Evolutionary conservation across 768 basidiomycete genomes (phyloP).

Genomic region (Lactarius quietus): DNA sequence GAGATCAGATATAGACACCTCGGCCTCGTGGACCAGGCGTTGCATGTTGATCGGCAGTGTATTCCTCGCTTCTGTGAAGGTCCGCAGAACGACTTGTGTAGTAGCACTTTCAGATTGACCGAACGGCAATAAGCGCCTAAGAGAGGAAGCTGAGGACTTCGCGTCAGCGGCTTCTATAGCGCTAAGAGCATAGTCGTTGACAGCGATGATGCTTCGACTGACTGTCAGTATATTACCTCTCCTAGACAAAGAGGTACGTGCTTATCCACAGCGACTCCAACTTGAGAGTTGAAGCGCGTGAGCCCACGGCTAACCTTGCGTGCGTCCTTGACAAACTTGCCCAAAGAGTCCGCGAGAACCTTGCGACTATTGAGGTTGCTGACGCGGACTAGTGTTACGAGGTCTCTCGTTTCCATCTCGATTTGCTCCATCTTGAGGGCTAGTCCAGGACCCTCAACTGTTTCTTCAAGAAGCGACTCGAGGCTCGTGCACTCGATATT

Average conservation of each 20-base stretch:
- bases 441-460: constrained; percentile 54
- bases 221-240: background rate
- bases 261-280: constrained; percentile 75
- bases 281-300: constrained; percentile 58
- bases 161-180: constrained; percentile 44
- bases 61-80: constrained; percentile 63
- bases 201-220: constrained; percentile 60
- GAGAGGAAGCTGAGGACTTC: no score
- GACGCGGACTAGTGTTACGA: constrained; percentile 56
- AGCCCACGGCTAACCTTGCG: constrained; percentile 56
- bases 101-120: constrained; percentile 30
- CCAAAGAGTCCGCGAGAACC: constrained; percentile 48
- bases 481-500: constrained; percentile 59
- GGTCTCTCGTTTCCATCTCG: constrained; percentile 71
- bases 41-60: constrained; percentile 49
- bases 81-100: constrained; percentile 47
- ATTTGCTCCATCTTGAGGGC: constrained; percentile 70
- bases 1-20: constrained; percentile 52
- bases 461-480: constrained; percentile 57
- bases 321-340: constrained; percentile 57
- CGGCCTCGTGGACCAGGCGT: constrained; percentile 65
- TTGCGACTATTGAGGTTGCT: constrained; percentile 63
- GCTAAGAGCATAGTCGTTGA: constrained; percentile 60
- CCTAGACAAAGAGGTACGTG: constrained; percentile 35
- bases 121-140: constrained; percentile 39